Evolutionary conservation across 2,329 filamentous ascomycete species (phyloP).

Genomic region (Coniella lustricola): DNA sequence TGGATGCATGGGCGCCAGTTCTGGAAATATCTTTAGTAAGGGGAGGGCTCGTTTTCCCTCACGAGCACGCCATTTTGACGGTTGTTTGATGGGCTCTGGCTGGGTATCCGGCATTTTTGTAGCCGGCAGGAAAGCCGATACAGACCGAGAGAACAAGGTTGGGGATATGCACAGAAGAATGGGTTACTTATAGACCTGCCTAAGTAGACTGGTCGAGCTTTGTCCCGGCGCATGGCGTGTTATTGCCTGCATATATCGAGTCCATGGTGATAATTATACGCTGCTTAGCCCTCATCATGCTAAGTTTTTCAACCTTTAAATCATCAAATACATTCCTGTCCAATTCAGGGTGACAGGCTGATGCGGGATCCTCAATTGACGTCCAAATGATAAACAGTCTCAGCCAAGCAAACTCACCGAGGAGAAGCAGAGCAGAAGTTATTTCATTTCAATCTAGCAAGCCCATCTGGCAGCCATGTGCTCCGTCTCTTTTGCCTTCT

Average conservation of each 20-base stretch:
- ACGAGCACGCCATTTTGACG: slow-evolving; percentile 12
- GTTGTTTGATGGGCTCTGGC: not conserved
- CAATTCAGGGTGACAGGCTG: too few species aligned
- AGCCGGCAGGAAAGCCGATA: not conserved
- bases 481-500: slow-evolving; percentile 30
- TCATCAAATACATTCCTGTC: too few species aligned
- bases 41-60: too few species aligned
- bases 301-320: too few species aligned
- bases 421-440: not conserved
- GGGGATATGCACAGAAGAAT: not conserved
- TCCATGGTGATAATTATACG: too few species aligned
- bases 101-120: not conserved
- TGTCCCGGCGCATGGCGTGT: not conserved
- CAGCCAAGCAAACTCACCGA: not conserved
- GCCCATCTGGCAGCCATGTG: slow-evolving; percentile 13
- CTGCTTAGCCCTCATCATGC: too few species aligned
- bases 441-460: not conserved
- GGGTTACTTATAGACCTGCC: not conserved
- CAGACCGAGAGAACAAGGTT: not conserved
- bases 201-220: not conserved
- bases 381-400: too few species aligned
- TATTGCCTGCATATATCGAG: too few species aligned
- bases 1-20: too few species aligned
- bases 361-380: too few species aligned
- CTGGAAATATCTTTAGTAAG: too few species aligned